These are phyloP conservation scores for Candida endomychidarum DNA, from an alignment of 805 yeast genomes.

Conservation along the genomic window DNA sequence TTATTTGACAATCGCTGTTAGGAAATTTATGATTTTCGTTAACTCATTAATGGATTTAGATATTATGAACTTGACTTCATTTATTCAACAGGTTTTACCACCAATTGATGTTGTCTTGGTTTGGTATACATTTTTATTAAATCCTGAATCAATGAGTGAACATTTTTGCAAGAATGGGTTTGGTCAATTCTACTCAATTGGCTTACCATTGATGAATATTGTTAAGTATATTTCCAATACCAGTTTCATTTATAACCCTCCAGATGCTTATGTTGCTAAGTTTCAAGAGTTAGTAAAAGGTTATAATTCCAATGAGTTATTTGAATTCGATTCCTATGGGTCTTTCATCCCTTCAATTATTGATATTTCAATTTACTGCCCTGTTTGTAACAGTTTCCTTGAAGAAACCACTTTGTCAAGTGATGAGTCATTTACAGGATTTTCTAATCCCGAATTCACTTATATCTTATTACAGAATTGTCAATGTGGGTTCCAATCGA, in stretches of 20 bases:
- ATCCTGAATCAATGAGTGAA: constrained; percentile 13
- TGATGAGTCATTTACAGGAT: constrained; percentile 9
- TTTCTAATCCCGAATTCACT: constrained; percentile 12
- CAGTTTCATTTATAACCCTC: constrained; percentile 10
- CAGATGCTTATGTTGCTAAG: background rate
- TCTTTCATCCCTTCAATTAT: constrained; percentile 7
- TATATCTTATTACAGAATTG: constrained; percentile 12
- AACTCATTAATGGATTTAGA: background rate
- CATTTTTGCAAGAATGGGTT: background rate
- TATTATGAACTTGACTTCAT: background rate
- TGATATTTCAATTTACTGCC: constrained; percentile 14
- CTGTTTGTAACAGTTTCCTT: constrained; percentile 13
- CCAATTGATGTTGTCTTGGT: constrained; percentile 24
- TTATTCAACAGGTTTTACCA: constrained; percentile 11
- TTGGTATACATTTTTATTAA: constrained; percentile 23
- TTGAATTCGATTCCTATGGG: constrained; percentile 7
- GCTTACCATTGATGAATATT: constrained; percentile 19
- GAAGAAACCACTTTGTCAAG: constrained; percentile 12
- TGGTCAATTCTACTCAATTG: constrained; percentile 15
- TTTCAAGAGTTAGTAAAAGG: background rate
- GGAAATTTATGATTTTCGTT: constrained; percentile 20
- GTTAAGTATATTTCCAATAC: constrained; percentile 9
- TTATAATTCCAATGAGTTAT: constrained; percentile 5
- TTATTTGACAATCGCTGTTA: constrained; percentile 23
- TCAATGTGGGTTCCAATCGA: constrained; percentile 13